phyloP scores from a whole-genome alignment of 257 asterid species.

The Orobanche coerulescens region DNA sequence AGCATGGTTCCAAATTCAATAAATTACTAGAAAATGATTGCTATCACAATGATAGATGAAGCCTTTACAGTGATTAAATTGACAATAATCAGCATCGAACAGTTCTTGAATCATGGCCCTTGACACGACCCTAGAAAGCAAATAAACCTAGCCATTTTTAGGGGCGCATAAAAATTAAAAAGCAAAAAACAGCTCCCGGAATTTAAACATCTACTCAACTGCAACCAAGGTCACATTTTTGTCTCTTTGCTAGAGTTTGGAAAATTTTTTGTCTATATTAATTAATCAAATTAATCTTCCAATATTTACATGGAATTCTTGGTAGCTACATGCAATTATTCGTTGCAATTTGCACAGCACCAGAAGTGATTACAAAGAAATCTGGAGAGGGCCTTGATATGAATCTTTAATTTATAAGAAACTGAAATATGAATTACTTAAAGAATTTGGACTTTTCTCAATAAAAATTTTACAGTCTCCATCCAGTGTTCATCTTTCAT shows the following conservation, averaged over 20 bases:
- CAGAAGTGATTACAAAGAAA: constrained; percentile 14
- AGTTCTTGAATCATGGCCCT: not conserved
- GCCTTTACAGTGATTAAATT: not conserved
- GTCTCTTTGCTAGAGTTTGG: not conserved
- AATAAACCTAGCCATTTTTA: not conserved
- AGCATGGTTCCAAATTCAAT: not conserved
- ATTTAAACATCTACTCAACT: not conserved
- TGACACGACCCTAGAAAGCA: not conserved
- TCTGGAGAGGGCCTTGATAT: not conserved
- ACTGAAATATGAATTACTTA: not conserved
- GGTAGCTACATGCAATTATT: not conserved
- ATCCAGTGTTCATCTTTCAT: not conserved
- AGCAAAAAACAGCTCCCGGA: not conserved
- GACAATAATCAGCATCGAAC: not conserved
- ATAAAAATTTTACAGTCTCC: not conserved
- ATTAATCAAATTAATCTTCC: not conserved
- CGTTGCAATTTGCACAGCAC: not conserved
- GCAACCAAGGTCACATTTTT: not conserved
- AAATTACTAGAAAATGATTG: not conserved
- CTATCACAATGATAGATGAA: not conserved
- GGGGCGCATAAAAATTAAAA: not conserved
- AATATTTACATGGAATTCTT: not conserved
- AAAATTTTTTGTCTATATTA: not conserved
- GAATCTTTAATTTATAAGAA: constrained; percentile 1
- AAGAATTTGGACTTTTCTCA: constrained; percentile 6